Percentiles rank a stretch among this genome's conserved stretches.
These are phyloP conservation scores for Oryza meridionalis DNA, from an alignment of 176 grass and related monocot species.

Conservation along the genomic window DNA sequence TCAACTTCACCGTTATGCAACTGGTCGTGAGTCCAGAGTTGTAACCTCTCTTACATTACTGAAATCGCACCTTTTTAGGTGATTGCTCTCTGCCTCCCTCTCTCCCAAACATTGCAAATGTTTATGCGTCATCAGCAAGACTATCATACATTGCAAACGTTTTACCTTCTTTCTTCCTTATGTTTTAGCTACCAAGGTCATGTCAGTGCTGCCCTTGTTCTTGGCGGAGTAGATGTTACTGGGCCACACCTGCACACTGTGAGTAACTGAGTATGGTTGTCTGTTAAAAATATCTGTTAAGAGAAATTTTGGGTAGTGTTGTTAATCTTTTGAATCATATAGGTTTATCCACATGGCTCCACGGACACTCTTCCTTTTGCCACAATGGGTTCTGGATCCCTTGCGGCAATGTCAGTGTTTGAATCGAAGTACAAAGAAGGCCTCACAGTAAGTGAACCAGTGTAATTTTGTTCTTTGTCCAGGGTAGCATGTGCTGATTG, in stretches of 20 bases:
- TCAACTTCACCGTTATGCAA: conserved; percentile 93
- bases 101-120: background rate
- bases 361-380: conserved; percentile 97
- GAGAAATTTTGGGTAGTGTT: conserved; percentile 5
- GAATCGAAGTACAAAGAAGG: conserved; percentile 92
- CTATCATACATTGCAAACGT: conserved; percentile 1
- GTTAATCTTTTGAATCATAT: conserved; percentile 23
- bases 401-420: conserved; percentile 93
- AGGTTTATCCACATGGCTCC: conserved; percentile 97
- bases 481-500: background rate
- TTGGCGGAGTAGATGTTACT: conserved; percentile 86
- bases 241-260: conserved; percentile 96
- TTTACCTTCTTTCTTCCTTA: conserved; percentile 17
- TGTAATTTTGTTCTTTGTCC: background rate
- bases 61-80: conserved; percentile 95
- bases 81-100: conserved; percentile 11
- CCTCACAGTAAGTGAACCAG: conserved; percentile 69
- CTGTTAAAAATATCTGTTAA: background rate
- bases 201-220: conserved; percentile 89
- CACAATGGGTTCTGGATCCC: conserved; percentile 99
- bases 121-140: background rate
- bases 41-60: conserved; percentile 84
- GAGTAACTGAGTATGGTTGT: conserved; percentile 36
- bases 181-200: conserved; percentile 77
- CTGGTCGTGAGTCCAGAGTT: conserved; percentile 89